Base-by-base conservation (phyloP, 495 filamentous ascomycete species). In the Aspergillus wentii region DNA sequence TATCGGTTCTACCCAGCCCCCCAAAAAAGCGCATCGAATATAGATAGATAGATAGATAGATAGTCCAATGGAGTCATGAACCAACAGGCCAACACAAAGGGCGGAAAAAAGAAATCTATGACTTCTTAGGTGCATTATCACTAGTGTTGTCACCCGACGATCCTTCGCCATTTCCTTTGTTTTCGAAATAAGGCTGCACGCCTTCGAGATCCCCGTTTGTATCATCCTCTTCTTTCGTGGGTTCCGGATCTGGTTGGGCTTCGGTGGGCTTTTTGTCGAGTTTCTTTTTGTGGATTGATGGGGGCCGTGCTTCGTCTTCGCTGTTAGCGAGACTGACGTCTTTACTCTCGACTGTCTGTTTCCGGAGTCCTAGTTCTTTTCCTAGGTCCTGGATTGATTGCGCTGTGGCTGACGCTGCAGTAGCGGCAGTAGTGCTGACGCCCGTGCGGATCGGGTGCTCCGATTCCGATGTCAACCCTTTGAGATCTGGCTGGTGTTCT, bases 251-350 rank as follows among this genome's bases (percentile, higher is more conserved):
- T n/a, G 26, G 26, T n/a, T 9, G 10, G 14, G 26, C 26, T n/a
- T 13, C 14, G 10, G 10, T n/a, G 14, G 11, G 26, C 11, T 9
- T 13, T 13, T 29, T 29, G 10, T 29, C n/a, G 26, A 29, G 8
- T 29, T 40, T 43, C 18, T 26, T 37, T 32, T 32, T 40, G 26
- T n/a, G 18, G 39, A 33, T 42, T 51, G 29, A 7, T 40, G 19
- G 30, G 11, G 29, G 37, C 26, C 7, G 26, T 67, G 21, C 59
- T 57, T 51, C 69, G 49, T 78, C 77, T 47, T 74, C 57, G 42
- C 75, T 83, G 30, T 68, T 79, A 3, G 84, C 83, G 46, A 80
- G 73, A 52, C 83, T 86, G 5, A 87, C 66, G 37, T 78, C 67
- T 4, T 62, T 71, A 41, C 78, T 88, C 5, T 72, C 68, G 9